Evolutionary conservation across 2,329 filamentous ascomycete species (phyloP), one percentile per base, ranked within the genome.

Genomic region (Neophaeococcomyces aloes): DNA sequence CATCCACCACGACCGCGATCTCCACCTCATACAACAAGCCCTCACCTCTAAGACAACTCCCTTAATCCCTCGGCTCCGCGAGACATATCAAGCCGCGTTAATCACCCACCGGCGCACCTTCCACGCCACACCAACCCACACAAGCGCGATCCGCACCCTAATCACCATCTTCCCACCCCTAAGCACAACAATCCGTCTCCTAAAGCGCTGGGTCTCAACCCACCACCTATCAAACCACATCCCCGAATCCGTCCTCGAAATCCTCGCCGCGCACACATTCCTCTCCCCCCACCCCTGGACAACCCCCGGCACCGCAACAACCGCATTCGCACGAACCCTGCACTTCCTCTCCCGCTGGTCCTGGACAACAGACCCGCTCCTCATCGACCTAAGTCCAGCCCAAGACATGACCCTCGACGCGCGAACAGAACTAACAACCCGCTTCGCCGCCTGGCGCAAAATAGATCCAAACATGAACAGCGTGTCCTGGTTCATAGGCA

Each of bases 401-500:
- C 75, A 72, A 48, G 74, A 78, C 11, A 70, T 93, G 57, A 74
- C 75, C 6, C 63, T 69, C 6, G 67, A 75, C 8, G 72, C 71
- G 29, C 4, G 40, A 10, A 15, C 29, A 19, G 53, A 53, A 10
- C 40, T 53, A 11, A 31, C 43, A 15, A 83, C 79, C 3, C 78
- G 82, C 15, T 81, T 96, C 46, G 78, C 86, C 48, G 80, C 82
- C 11, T 94, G 86, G 86, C 76, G 91, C 46, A 86, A 83, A 52
- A 79, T 91, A 42, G 91, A 98, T 57, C 87, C 88, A 1, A 78
- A 75, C 42, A 84, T 96, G 79, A 94, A 91, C 63, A 79, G 79
- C 48, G 76, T 85, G 2, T 80, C 83, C 14, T 67, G 96, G 30
- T 84, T 95, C 56, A 82, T 82, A 3, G 86, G 86, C 2, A 87